Base-by-base conservation (phyloP, 345 rosid species). In the Rhizophora mangle region DNA sequence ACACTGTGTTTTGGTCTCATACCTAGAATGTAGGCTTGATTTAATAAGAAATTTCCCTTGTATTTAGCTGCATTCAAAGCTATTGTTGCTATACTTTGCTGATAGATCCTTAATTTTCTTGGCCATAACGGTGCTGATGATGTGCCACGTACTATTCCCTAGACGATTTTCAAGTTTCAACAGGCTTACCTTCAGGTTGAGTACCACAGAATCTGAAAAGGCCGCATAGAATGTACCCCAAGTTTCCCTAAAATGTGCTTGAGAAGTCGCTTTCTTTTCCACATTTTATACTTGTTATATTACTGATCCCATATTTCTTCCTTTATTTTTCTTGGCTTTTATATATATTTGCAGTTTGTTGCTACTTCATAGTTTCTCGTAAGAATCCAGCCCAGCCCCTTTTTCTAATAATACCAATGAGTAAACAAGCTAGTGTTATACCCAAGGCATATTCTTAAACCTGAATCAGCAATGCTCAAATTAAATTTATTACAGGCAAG, bases 241-340 rank as follows among this genome's bases (percentile, higher is more conserved):
- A 1, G 39, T 46, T 10, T 52, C n/a, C 6, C 11, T 37, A 37
- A 55, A 39, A 8, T 27, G 43, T 62, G 24, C 57, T 29, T 11
- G 24, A 71, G 63, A 9, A 43, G 81, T 80, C 74, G 18, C 77
- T 65, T 55, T 78, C 79, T 51, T 4, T n/a, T 18, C 30, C 18
- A 53, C 6, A 64, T 68, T 80, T 64, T 70, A 55, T 72, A 64
- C 39, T 73, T 63, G 61, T 27, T 21, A 52, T 37, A 1, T 43
- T 43, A 11, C 47, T 11, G 47, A 22, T 68, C 27, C 76, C 76
- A 76, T 62, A 67, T 78, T 72, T 59, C 65, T 34, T 72, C 64
- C 34, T 46, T 70, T 49, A 68, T 63, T 30, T 43, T 43, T 13
- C 15, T 11, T 3, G 49, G 49, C 18, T 43, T 73, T 64, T 63